Evolutionary conservation across 2,329 filamentous ascomycete genomes (phyloP).

Genomic region (Diaporthe destruens): DNA sequence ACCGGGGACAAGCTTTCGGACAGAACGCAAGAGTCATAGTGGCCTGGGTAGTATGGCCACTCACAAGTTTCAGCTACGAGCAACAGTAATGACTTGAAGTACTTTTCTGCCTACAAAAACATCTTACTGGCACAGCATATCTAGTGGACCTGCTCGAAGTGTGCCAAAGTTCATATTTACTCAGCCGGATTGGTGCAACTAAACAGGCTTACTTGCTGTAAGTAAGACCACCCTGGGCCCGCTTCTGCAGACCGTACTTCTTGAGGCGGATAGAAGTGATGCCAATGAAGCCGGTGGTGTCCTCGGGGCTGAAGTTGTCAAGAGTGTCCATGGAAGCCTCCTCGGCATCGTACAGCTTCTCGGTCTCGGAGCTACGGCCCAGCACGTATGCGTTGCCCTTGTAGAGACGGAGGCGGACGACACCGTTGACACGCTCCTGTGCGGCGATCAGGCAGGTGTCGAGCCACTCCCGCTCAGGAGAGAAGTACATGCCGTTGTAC

Average conservation of each 20-base stretch:
- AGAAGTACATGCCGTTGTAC: constrained; percentile 64
- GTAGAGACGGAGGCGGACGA: constrained; percentile 52
- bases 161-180: background rate
- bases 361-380: constrained; percentile 58
- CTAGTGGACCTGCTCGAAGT: background rate
- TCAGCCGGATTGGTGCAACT: background rate
- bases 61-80: background rate
- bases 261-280: constrained; percentile 67
- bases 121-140: background rate
- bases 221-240: constrained; percentile 41
- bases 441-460: constrained; percentile 73
- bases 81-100: background rate
- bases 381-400: constrained; percentile 60
- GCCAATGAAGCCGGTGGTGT: constrained; percentile 57
- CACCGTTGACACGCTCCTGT: constrained; percentile 63
- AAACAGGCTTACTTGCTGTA: constrained; percentile 28
- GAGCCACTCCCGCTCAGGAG: constrained; percentile 66
- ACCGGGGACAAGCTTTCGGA: background rate
- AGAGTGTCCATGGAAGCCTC: constrained; percentile 59
- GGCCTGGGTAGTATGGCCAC: too few relatives aligned
- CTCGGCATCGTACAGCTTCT: constrained; percentile 65
- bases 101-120: constrained; percentile 11
- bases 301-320: constrained; percentile 44
- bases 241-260: constrained; percentile 52
- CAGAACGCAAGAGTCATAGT: background rate